Percentiles rank a stretch among this genome's conserved stretches.
These are phyloP conservation scores for Capniomyces stellatus DNA, from an alignment of 371 early-diverging fungal species.

Conservation along the genomic window DNA sequence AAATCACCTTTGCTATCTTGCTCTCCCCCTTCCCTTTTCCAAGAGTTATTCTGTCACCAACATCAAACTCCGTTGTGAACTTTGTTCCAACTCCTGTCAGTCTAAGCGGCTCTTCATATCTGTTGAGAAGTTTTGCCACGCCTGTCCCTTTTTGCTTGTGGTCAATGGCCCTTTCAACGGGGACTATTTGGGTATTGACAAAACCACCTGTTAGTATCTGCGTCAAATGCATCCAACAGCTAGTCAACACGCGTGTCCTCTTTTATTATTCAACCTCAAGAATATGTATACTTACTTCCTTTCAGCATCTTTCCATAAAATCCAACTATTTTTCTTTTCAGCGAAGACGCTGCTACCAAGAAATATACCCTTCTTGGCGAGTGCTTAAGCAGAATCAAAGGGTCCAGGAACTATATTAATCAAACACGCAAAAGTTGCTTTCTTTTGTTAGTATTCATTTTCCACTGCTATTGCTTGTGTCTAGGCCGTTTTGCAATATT, in stretches of 20 bases:
- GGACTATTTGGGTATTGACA: no score
- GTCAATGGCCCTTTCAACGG: constrained; percentile 87
- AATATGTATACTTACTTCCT: no score
- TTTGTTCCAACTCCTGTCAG: constrained; percentile 45
- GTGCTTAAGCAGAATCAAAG: constrained; percentile 54
- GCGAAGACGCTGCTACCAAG: constrained; percentile 66
- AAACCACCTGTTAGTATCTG: no score
- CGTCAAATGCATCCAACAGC: no score
- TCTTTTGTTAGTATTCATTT: no score
- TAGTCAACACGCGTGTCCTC: no score
- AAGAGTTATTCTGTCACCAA: constrained; percentile 40
- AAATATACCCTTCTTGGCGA: constrained; percentile 64
- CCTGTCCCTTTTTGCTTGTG: constrained; percentile 54
- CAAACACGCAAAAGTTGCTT: no score
- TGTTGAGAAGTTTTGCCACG: constrained; percentile 38
- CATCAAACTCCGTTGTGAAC: constrained; percentile 45
- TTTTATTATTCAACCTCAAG: no score
- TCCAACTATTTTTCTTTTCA: constrained; percentile 63
- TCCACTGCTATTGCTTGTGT: no score
- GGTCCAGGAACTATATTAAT: constrained; percentile 64
- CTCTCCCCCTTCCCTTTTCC: constrained; percentile 38
- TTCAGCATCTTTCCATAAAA: constrained; percentile 50
- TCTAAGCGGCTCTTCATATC: constrained; percentile 38
- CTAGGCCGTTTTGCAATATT: no score
- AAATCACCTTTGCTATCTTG: constrained; percentile 52